phyloP scores from a whole-genome alignment of 2,329 filamentous ascomycete genomes.

The Cytospora mali region DNA sequence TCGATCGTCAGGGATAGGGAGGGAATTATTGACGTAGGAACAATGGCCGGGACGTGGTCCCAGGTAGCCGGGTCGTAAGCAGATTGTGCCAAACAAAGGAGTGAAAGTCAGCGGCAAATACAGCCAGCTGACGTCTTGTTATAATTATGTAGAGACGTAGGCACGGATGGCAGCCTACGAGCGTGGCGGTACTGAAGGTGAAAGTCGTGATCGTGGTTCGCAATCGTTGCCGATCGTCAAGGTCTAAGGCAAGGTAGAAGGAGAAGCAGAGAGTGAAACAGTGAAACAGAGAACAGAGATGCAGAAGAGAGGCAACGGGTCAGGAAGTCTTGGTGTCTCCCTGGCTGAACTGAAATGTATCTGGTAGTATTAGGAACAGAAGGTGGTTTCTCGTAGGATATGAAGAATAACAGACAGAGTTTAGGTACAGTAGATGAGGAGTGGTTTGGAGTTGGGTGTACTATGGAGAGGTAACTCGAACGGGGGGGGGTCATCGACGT shows the following conservation, averaged over 20 bases:
- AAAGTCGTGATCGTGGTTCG: conserved; percentile 16
- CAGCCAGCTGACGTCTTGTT: conserved; percentile 25
- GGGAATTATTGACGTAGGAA: conserved; percentile 5
- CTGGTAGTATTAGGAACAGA: neutral
- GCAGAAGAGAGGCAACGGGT: neutral
- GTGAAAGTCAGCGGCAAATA: conserved; percentile 22
- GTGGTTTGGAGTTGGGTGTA: neutral
- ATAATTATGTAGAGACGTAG: conserved; percentile 2
- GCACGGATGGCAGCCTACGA: neutral
- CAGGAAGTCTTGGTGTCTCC: neutral
- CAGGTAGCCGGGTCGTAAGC: conserved; percentile 14
- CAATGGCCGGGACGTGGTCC: conserved; percentile 9
- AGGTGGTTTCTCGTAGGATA: neutral
- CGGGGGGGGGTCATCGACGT: neutral
- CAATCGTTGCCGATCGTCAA: no score
- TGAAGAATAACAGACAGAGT: neutral
- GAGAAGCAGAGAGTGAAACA: neutral
- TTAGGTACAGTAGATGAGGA: neutral
- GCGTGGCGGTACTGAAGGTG: neutral
- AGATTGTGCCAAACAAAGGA: conserved; percentile 24
- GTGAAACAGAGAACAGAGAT: neutral
- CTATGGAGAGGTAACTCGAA: neutral
- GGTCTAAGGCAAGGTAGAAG: conserved; percentile 11
- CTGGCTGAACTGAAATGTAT: conserved; percentile 11
- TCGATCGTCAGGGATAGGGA: conserved; percentile 17